phyloP scores from a whole-genome alignment of 306 rosid species.

The Vachellia pachyceras region DNA sequence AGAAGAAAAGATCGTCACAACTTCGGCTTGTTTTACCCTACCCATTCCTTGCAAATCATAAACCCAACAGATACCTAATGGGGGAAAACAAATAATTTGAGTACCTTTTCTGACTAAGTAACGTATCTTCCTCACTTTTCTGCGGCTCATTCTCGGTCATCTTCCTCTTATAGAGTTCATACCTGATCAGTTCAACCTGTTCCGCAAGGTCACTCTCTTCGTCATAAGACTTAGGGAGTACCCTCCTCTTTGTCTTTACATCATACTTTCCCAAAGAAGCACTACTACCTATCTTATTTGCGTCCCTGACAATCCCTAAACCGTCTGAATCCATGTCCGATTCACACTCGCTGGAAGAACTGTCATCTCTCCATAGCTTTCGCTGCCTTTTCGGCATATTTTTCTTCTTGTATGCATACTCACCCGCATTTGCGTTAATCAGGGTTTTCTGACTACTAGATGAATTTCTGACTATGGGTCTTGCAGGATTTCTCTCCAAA shows the following conservation, averaged over 20 bases:
- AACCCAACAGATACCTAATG: not conserved
- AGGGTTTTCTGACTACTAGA: slow-evolving; percentile 24
- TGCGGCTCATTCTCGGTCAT: slow-evolving; percentile 43
- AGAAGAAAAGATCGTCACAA: not conserved
- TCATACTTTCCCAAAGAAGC: slow-evolving; percentile 83
- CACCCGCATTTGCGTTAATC: slow-evolving; percentile 35
- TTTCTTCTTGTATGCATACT: slow-evolving; percentile 19
- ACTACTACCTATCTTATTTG: slow-evolving; percentile 65
- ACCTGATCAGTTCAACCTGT: slow-evolving; percentile 70
- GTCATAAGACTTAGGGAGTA: slow-evolving; percentile 46
- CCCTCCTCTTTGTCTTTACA: slow-evolving; percentile 67
- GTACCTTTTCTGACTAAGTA: slow-evolving; percentile 75
- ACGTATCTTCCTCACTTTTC: slow-evolving; percentile 41
- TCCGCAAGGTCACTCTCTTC: slow-evolving; percentile 56
- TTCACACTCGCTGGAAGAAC: slow-evolving; percentile 51
- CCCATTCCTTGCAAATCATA: not conserved
- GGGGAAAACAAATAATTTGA: not conserved
- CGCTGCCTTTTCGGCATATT: slow-evolving; percentile 30
- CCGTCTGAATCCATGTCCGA: slow-evolving; percentile 41
- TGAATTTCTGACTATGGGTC: slow-evolving; percentile 35
- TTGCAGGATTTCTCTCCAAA: slow-evolving; percentile 33
- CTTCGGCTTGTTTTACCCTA: not conserved
- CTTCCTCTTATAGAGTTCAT: slow-evolving; percentile 62
- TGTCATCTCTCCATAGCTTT: slow-evolving; percentile 48
- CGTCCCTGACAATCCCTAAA: slow-evolving; percentile 26